A percentile compares a stretch with the other conserved stretches of the same genome.
Conservation (phyloP, 2,329 filamentous ascomycete genomes). For the Fusarium guadeloupense region DNA sequence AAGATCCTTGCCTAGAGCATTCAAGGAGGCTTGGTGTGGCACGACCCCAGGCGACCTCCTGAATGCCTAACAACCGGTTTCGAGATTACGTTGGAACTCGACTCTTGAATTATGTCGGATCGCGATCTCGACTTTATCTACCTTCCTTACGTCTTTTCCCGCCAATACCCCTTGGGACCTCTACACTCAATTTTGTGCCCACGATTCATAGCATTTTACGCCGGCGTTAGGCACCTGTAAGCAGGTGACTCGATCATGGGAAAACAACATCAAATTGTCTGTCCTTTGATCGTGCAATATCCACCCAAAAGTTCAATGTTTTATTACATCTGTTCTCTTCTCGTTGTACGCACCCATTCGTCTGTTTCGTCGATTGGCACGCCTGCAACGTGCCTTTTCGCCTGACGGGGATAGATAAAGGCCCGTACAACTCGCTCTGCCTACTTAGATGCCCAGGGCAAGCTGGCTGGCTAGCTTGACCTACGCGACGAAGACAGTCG, state of each 20-base stretch:
- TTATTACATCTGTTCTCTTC: neutral
- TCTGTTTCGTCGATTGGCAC: neutral
- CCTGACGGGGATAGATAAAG: neutral
- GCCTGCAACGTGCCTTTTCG: neutral
- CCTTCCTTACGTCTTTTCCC: constrained; percentile 23
- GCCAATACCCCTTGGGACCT: constrained; percentile 31
- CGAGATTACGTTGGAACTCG: constrained; percentile 1
- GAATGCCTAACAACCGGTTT: constrained; percentile 1
- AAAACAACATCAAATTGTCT: constrained; percentile 24
- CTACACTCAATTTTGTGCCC: constrained; percentile 1
- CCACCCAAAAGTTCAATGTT: constrained; percentile 15
- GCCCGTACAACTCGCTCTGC: neutral
- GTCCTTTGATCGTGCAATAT: constrained; percentile 5
- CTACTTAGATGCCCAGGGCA: neutral
- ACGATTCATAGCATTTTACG: constrained; percentile 31
- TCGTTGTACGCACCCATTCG: neutral
- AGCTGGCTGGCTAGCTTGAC: constrained; percentile 15
- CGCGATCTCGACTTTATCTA: constrained; percentile 23
- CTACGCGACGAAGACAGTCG: neutral
- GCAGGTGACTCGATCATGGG: constrained; percentile 10
- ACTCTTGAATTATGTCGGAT: constrained; percentile 25
- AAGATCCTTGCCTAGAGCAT: neutral
- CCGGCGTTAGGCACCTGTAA: constrained; percentile 31
- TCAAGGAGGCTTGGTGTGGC: neutral
- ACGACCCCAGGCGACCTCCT: neutral